Percentiles rank a stretch among this genome's conserved stretches.
Conservation (phyloP, 768 basidiomycete genomes). For the Suillus plorans region DNA sequence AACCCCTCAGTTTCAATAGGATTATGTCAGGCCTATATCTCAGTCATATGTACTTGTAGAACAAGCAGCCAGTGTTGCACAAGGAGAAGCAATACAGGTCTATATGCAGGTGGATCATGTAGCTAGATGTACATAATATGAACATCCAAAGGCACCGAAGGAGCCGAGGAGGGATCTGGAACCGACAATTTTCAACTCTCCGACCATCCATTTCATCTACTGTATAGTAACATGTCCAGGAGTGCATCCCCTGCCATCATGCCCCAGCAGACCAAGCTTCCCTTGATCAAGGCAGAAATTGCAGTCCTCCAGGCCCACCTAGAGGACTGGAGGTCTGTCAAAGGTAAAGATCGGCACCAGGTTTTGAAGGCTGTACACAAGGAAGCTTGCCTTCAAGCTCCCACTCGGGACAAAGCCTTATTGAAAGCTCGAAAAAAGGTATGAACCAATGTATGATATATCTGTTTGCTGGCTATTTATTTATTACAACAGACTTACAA, state of each 20-base stretch:
- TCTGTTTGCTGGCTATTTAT: neutral
- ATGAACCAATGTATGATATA: no score
- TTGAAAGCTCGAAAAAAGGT: neutral
- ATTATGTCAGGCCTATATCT: neutral
- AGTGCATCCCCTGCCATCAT: neutral
- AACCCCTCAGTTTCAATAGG: neutral
- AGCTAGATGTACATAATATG: neutral
- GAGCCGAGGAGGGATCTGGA: neutral
- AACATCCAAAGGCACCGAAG: no score
- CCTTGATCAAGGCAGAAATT: neutral
- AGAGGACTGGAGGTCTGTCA: neutral
- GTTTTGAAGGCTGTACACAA: neutral
- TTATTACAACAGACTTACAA: neutral
- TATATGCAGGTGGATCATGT: no score
- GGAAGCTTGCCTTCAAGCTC: neutral
- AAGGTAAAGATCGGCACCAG: neutral
- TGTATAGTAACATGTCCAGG: neutral
- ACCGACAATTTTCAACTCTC: neutral
- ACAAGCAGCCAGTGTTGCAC: no score
- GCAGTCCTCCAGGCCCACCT: neutral
- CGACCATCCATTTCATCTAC: neutral
- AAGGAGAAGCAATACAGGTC: no score
- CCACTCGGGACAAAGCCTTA: neutral
- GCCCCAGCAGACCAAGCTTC: neutral
- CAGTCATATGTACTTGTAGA: neutral